phyloP scores from a whole-genome alignment of 2,329 filamentous ascomycete genomes.

The Hypoxylon sp. region DNA sequence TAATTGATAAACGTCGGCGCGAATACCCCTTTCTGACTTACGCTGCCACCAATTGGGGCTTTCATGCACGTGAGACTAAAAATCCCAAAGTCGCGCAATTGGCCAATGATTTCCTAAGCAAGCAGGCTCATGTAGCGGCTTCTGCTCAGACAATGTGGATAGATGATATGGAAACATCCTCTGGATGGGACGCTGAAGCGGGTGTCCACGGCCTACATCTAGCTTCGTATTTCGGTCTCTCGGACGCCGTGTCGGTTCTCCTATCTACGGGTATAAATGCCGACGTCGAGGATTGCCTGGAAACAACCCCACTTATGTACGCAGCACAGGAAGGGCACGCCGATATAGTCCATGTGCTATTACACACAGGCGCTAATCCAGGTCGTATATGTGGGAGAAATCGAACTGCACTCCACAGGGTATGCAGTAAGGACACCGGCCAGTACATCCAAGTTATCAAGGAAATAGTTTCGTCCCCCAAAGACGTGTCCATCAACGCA shows the following conservation, averaged over 20 bases:
- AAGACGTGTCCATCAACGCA: conserved; percentile 1
- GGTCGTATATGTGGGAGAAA: not conserved
- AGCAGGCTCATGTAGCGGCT: not conserved
- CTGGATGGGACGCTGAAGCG: conserved; percentile 6
- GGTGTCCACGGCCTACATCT: conserved; percentile 10
- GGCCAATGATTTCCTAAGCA: not conserved
- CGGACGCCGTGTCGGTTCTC: conserved; percentile 1
- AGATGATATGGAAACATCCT: conserved; percentile 10
- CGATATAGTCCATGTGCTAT: conserved; percentile 1
- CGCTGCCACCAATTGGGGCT: conserved; percentile 1
- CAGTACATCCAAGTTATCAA: not conserved
- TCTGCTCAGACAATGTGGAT: conserved; percentile 5
- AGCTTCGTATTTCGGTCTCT: conserved; percentile 9
- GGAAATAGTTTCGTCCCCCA: not conserved
- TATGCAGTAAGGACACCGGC: not conserved
- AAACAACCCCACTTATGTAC: conserved; percentile 13
- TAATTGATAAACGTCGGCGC: not conserved
- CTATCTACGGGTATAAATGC: conserved; percentile 7
- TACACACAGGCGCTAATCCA: not conserved
- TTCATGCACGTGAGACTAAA: conserved; percentile 2
- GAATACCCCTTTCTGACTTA: conserved; percentile 4
- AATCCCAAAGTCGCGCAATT: not conserved
- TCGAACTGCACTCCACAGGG: conserved; percentile 1
- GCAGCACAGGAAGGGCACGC: conserved; percentile 4
- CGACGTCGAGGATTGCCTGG: conserved; percentile 6